Evolutionary conservation across 2,329 filamentous ascomycete species (phyloP).

Genomic region (Emmonsia crescens): DNA sequence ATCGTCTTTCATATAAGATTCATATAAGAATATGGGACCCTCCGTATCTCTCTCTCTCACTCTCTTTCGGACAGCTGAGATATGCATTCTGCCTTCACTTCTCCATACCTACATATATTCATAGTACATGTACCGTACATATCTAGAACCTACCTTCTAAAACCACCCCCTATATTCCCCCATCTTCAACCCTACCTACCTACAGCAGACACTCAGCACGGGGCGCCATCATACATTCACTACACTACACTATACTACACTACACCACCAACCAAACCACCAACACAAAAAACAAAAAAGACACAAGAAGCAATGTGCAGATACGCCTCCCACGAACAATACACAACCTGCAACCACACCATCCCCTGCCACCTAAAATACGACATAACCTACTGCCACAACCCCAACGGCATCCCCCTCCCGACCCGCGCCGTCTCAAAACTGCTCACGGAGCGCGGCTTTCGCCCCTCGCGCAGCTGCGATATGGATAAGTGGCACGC

Average conservation of each 20-base stretch:
- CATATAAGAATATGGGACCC: neutral
- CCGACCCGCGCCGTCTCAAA: neutral
- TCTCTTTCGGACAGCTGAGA: neutral
- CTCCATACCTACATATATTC: neutral
- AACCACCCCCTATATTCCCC: neutral
- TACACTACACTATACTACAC: no score
- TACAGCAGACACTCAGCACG: neutral
- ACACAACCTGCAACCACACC: conserved; percentile 7
- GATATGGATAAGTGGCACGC: conserved; percentile 9
- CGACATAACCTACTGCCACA: conserved; percentile 9
- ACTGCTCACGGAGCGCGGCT: neutral
- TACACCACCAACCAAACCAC: neutral
- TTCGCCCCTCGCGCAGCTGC: conserved; percentile 7
- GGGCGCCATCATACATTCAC: no score
- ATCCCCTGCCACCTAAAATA: conserved; percentile 11
- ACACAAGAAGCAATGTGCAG: conserved; percentile 11
- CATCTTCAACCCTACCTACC: neutral
- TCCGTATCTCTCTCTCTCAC: neutral
- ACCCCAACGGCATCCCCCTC: conserved; percentile 12
- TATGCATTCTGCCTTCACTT: neutral
- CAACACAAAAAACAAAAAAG: neutral
- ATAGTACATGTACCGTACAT: no score
- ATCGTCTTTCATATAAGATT: neutral
- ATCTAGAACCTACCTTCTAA: no score
- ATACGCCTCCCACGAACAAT: conserved; percentile 8